A percentile compares a stretch with the other conserved stretches of the same genome.
Conservation (phyloP, 2,329 filamentous ascomycete species). For the Verticillium nubilum region DNA sequence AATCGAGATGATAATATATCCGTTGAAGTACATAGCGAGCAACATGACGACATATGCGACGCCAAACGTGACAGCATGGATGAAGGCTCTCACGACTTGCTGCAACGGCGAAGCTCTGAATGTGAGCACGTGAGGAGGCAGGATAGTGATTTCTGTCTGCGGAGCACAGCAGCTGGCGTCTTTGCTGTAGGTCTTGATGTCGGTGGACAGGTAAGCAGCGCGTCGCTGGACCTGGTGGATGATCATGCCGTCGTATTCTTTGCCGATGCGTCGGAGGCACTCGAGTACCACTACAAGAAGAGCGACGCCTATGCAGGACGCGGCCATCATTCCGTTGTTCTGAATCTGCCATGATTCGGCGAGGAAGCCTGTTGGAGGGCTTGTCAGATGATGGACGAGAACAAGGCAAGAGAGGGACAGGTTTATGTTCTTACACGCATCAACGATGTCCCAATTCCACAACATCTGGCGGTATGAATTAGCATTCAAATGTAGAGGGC, state of each 20-base stretch:
- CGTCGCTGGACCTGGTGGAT: conserved; percentile 31
- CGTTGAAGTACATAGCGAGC: conserved; percentile 40
- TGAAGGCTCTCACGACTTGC: conserved; percentile 30
- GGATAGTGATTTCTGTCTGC: conserved; percentile 7
- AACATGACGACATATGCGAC: conserved; percentile 39
- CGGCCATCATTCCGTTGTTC: conserved; percentile 34
- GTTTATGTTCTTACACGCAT: conserved; percentile 21
- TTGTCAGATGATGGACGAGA: background rate
- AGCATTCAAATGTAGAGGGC: background rate
- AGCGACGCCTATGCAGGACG: conserved; percentile 36
- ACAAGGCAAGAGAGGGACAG: background rate
- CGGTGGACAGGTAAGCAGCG: conserved; percentile 18
- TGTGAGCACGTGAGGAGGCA: conserved; percentile 17
- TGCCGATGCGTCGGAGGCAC: conserved; percentile 30
- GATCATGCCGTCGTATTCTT: conserved; percentile 35
- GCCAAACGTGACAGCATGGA: conserved; percentile 34
- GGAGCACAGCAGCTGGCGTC: conserved; percentile 7
- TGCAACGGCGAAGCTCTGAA: conserved; percentile 34
- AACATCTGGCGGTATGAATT: conserved; percentile 29
- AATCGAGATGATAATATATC: conserved; percentile 37
- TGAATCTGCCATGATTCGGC: conserved; percentile 32
- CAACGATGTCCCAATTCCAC: conserved; percentile 38
- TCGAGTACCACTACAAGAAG: conserved; percentile 34
- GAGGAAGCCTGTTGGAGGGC: conserved; percentile 25
- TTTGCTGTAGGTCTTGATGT: conserved; percentile 10